A percentile compares a stretch with the other conserved stretches of the same genome.
Evolutionary conservation across 1,139 yeast species (phyloP).

Genomic region (Spathaspora sp.): DNA sequence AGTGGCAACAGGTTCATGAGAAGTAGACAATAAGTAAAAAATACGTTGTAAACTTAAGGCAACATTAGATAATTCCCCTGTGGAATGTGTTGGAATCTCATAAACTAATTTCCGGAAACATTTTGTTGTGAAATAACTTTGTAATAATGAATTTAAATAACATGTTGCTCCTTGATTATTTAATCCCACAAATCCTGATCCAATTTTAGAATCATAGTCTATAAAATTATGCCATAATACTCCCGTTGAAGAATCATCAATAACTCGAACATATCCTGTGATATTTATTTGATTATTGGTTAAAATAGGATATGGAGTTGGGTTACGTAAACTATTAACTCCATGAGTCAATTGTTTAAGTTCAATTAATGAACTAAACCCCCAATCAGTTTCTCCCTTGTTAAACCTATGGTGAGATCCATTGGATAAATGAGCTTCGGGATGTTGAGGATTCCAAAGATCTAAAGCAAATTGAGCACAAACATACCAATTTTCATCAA

Average conservation of each 20-base stretch:
- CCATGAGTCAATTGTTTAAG: conserved; percentile 42
- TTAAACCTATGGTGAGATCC: conserved; percentile 81
- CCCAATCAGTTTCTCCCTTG: conserved; percentile 88
- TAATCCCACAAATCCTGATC: conserved; percentile 89
- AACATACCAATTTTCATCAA: conserved; percentile 64
- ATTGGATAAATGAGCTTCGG: conserved; percentile 58
- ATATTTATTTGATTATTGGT: conserved; percentile 63
- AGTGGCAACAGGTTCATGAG: conserved; percentile 78
- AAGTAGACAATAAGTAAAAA: conserved; percentile 74
- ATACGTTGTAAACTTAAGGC: conserved; percentile 85
- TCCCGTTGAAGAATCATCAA: conserved; percentile 87
- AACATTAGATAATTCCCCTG: conserved; percentile 36
- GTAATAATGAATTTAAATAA: conserved; percentile 86
- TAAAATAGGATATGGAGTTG: conserved; percentile 33
- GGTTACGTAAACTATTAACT: conserved; percentile 12
- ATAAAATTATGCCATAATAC: conserved; percentile 87
- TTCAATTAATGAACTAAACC: conserved; percentile 78
- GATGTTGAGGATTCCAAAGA: conserved; percentile 78
- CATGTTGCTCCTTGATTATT: conserved; percentile 98
- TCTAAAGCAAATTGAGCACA: conserved; percentile 91
- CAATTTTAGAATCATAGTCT: conserved; percentile 83
- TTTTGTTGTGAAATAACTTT: conserved; percentile 85
- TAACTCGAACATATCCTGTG: conserved; percentile 72
- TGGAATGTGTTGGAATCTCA: conserved; percentile 67
- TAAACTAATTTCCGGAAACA: conserved; percentile 82